These are phyloP conservation scores for Avena atlantica DNA, from an alignment of 176 grass and related monocot species.

Conservation along the genomic window DNA sequence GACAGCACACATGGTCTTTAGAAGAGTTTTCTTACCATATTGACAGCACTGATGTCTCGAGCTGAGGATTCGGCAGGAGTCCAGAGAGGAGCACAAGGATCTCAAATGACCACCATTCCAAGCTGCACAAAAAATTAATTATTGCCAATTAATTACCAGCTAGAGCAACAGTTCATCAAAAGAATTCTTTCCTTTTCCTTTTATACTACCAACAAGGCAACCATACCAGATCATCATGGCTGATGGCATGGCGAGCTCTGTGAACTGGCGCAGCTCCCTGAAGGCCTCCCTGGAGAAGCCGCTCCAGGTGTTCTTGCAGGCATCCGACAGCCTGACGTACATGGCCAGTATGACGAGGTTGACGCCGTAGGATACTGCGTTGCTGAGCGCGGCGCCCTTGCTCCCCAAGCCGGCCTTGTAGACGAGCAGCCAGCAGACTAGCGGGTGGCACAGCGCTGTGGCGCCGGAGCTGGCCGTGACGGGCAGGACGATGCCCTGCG, in stretches of 20 bases:
- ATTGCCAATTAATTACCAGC: neutral
- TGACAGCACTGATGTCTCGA: conserved; percentile 51
- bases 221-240: conserved; percentile 47
- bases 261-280: conserved; percentile 21
- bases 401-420: conserved; percentile 41
- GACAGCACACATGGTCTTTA: neutral
- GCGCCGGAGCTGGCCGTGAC: conserved; percentile 39
- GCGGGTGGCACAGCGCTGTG: conserved; percentile 24
- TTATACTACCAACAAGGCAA: no score
- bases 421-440: conserved; percentile 41
- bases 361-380: conserved; percentile 37
- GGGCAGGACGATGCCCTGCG: conserved; percentile 48
- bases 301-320: conserved; percentile 34
- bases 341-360: conserved; percentile 25
- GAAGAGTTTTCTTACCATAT: conserved; percentile 38
- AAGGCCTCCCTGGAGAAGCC: conserved; percentile 37
- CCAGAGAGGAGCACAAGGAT: conserved; percentile 47
- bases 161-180: neutral
- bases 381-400: conserved; percentile 48
- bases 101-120: conserved; percentile 63
- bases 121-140: neutral
- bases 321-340: conserved; percentile 27
- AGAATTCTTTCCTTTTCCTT: neutral
- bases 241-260: conserved; percentile 38
- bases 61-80: conserved; percentile 47